Conservation (phyloP, 2,329 filamentous ascomycete genomes). For the Ascochyta lentis region DNA sequence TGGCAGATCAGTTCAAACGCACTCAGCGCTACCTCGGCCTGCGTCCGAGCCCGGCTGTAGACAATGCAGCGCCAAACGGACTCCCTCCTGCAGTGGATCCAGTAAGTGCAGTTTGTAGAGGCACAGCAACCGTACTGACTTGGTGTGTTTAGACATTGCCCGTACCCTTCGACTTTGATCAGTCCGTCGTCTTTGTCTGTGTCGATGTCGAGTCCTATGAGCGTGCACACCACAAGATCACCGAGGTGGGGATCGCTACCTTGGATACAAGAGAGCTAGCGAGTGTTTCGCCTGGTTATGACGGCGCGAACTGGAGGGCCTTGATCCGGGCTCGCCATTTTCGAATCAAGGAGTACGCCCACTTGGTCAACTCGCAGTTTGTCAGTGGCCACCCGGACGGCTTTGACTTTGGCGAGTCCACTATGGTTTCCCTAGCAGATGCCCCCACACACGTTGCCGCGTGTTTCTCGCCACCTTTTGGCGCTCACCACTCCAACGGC, state of each 20-base stretch:
- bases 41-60: constrained; percentile 45
- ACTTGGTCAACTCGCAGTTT: constrained; percentile 71
- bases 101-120: background rate
- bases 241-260: constrained; percentile 84
- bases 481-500: constrained; percentile 28
- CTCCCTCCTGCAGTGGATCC: constrained; percentile 25
- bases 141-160: constrained; percentile 12
- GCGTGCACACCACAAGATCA: constrained; percentile 68
- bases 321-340: constrained; percentile 76
- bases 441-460: constrained; percentile 56
- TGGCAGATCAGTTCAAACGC: constrained; percentile 65
- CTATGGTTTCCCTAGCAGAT: constrained; percentile 58
- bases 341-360: constrained; percentile 71
- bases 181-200: constrained; percentile 70
- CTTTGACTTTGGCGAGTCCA: constrained; percentile 75
- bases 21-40: constrained; percentile 76
- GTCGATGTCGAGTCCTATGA: constrained; percentile 89
- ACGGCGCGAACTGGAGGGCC: constrained; percentile 70
- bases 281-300: constrained; percentile 63
- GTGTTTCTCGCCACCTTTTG: constrained; percentile 66
- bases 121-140: background rate
- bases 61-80: background rate
- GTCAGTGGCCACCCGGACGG: constrained; percentile 74
- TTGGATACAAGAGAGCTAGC: constrained; percentile 72
- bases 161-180: constrained; percentile 50